Evolutionary conservation across 1,139 yeast species (phyloP), one percentile per base, ranked within the genome.

Genomic region (Blastobotrys illinoisensis): DNA sequence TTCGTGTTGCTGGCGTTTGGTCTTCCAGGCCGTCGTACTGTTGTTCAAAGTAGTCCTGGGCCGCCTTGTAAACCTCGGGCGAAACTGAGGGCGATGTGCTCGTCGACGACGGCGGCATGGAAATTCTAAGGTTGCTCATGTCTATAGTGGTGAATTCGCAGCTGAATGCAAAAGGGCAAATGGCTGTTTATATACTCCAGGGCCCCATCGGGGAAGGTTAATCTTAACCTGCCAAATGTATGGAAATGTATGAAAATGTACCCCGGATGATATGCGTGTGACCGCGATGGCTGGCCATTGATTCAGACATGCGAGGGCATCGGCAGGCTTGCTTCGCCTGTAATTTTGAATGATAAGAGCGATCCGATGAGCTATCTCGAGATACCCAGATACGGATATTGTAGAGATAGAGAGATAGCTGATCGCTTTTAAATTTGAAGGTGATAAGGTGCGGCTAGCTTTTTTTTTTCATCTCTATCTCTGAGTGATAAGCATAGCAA

Each of bases 1-100:
- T 63, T 58, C 23, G 65, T 52, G 32, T 64, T 55, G 11, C 61
- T 50, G 47, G 54, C 16, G 16, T n/a, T n/a, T n/a, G 40, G 40
- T 32, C 40, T 3, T 3, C 3, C 40, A 32, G 14, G 11, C 40
- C 40, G 16, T 32, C 40, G 16, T 32, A 32, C 40, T 32, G 40
- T 16, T 32, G 40, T 32, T 32, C 40, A 32, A 32, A 32, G 16
- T 32, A 32, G 16, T 32, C 40, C 40, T 32, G 40, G 40, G 40
- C 40, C 40, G 40, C 40, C 11, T 32, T 32, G 16, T 32, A 32
- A 2, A 32, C 40, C 16, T 32, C 40, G 7, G 40, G 40, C 16
- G 40, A 32, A 5, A 32, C 40, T 11, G 40, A 32, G 7, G 40
- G 40, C 3, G 40, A 32, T n/a, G 11, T 13, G 7, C 13, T 3